phyloP scores from a whole-genome alignment of 306 rosid genomes.

The Mucuna pruriens region DNA sequence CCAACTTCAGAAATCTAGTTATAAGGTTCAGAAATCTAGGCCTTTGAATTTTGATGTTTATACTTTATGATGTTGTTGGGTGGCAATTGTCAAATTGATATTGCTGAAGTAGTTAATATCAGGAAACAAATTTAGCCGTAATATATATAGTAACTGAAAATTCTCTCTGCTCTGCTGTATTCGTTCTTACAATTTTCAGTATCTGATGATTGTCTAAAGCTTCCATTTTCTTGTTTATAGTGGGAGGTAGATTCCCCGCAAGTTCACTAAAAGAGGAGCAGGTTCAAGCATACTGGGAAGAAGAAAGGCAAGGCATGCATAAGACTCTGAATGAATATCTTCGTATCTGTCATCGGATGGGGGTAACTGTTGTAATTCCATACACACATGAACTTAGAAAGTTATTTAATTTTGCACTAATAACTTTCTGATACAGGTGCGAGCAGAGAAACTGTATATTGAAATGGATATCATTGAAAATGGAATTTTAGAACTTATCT shows the following conservation, averaged over 20 bases:
- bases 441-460: slow-evolving; percentile 56
- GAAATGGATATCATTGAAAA: slow-evolving; percentile 75
- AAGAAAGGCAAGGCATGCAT: slow-evolving; percentile 67
- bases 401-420: slow-evolving; percentile 26
- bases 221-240: slow-evolving; percentile 44
- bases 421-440: slow-evolving; percentile 57
- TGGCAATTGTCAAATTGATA: slow-evolving; percentile 1
- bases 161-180: slow-evolving; percentile 11
- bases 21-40: not conserved
- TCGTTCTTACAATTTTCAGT: slow-evolving; percentile 12
- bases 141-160: slow-evolving; percentile 4
- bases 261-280: slow-evolving; percentile 62
- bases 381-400: not conserved
- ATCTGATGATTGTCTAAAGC: slow-evolving; percentile 22
- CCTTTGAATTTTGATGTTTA: not conserved
- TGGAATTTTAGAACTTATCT: slow-evolving; percentile 75
- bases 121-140: not conserved
- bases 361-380: slow-evolving; percentile 55
- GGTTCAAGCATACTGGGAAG: slow-evolving; percentile 65
- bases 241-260: slow-evolving; percentile 78
- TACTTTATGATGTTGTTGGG: slow-evolving; percentile 25
- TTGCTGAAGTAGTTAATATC: slow-evolving; percentile 12
- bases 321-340: slow-evolving; percentile 70
- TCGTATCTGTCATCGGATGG: slow-evolving; percentile 57
- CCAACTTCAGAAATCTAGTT: slow-evolving; percentile 6